Base-by-base conservation (phyloP, 2,329 filamentous ascomycete species). In the Fusarium albidum region DNA sequence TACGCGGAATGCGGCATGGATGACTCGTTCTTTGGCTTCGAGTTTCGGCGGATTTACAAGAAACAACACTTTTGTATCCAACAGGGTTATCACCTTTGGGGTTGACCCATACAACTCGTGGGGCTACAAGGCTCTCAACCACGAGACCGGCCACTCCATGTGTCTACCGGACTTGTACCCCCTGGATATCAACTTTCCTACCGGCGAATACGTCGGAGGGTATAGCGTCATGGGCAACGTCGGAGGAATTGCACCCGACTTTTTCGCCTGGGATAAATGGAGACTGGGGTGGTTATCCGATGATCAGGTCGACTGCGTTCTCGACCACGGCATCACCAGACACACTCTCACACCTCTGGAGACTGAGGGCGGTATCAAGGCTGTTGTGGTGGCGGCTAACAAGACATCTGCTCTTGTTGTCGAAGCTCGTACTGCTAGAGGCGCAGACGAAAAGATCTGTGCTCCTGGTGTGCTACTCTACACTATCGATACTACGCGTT, bases 241-340 rank as follows among this genome's bases (percentile, higher is more conserved):
- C 27, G 64, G 58, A 44, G 73, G 70, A 2, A 67, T 63, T 2
- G 69, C 63, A 10, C 71, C 71, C 13, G 72, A 75, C 29, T 75
- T 68, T 42, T 73, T 75, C 28, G 69, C 69, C 3, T 75, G 73
- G 72, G 66, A 75, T 49, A 74, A 75, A 61, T 75, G 73, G 72
- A 61, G 70, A 26, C 57, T 75, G 21, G 72, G 73, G n/a, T 75
- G 73, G 73, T 50, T 75, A 6, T 43, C 50, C 1, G 72, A 75
- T 17, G 49, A 60, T 2, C 63, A 70, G 26, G 18, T 75, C 15
- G 69, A 70, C 13, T 75, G 73, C 38, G 51, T 74, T 14, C 41
- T 57, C 3, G 44, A 45, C 1, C 18, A 42, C 4, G 68, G 65
- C 4, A 66, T 57, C 3, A 73, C 49, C 5, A 61, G 61, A 9